A percentile compares a stretch with the other conserved stretches of the same genome.
Conservation (phyloP, 2,329 filamentous ascomycete genomes). For the Beauveria bassiana region DNA sequence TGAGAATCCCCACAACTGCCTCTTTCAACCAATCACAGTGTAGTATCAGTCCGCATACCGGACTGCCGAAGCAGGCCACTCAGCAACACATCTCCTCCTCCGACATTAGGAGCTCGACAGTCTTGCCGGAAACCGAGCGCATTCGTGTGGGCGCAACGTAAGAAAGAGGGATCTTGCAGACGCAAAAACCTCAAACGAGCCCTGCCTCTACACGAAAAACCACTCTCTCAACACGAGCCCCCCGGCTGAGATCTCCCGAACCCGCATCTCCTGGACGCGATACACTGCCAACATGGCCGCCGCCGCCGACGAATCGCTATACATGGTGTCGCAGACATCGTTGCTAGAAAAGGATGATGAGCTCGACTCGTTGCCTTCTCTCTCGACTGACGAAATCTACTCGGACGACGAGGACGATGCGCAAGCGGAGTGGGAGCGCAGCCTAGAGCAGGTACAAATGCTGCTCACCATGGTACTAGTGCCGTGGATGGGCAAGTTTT, state of each 20-base stretch:
- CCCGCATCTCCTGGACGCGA: neutral
- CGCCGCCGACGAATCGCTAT: conserved; percentile 35
- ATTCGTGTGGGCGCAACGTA: neutral
- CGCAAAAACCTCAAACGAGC: neutral
- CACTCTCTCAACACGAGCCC: neutral
- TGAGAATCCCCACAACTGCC: neutral
- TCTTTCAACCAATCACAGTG: neutral
- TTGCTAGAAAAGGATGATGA: conserved; percentile 47
- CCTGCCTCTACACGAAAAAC: neutral
- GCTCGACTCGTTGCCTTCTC: conserved; percentile 57
- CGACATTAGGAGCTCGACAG: conserved; percentile 1
- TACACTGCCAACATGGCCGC: neutral
- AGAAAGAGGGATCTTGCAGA: neutral
- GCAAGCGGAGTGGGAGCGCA: conserved; percentile 91
- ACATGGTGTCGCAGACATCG: conserved; percentile 41
- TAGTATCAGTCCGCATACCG: neutral
- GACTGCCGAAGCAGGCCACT: conserved; percentile 2
- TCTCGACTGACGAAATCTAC: conserved; percentile 48
- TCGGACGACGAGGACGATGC: conserved; percentile 69
- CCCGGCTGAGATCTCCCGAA: neutral
- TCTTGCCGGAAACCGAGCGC: neutral
- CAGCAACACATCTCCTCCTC: neutral
- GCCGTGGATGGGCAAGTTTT: conserved; percentile 88
- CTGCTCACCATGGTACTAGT: conserved; percentile 91
- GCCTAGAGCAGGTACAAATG: conserved; percentile 86